phyloP scores from a whole-genome alignment of 345 rosid species.

The Limnanthes douglasii region DNA sequence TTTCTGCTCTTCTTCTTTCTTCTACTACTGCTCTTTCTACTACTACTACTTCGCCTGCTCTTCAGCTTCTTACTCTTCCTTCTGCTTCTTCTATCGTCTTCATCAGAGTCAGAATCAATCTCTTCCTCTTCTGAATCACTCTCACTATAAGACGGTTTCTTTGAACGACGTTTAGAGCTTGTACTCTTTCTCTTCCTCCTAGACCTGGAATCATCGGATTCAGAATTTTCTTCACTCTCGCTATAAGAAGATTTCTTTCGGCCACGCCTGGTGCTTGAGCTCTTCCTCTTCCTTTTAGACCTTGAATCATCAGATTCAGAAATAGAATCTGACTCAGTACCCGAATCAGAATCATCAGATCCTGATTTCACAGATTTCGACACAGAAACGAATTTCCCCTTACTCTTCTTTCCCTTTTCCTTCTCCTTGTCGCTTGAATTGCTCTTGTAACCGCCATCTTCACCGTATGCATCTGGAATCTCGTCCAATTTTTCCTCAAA shows the following conservation, averaged over 20 bases:
- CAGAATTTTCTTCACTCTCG: constrained; percentile 29
- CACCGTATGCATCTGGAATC: constrained; percentile 18
- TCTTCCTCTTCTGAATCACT: constrained; percentile 34
- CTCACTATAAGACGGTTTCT: constrained; percentile 11
- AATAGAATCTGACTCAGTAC: constrained; percentile 13
- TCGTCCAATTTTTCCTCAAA: constrained; percentile 34
- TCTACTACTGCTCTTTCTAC: constrained; percentile 12
- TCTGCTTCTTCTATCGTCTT: constrained; percentile 21
- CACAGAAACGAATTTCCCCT: constrained; percentile 10
- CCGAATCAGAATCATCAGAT: constrained; percentile 11
- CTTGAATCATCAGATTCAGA: constrained; percentile 19
- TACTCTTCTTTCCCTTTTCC: constrained; percentile 9
- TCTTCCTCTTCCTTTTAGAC: constrained; percentile 18
- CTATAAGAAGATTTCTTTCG: constrained; percentile 8
- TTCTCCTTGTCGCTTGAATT: constrained; percentile 23
- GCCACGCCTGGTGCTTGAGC: constrained; percentile 18
- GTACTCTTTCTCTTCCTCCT: constrained; percentile 22
- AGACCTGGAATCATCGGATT: constrained; percentile 24
- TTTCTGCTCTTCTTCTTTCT: constrained; percentile 17
- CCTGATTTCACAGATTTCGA: constrained; percentile 26
- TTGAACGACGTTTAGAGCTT: constrained; percentile 12
- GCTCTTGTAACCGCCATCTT: constrained; percentile 11
- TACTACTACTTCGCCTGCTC: constrained; percentile 19
- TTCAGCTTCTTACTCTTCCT: constrained; percentile 23
- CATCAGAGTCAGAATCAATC: constrained; percentile 27